Evolutionary conservation across 2,329 filamentous ascomycete genomes (phyloP), one percentile per base, ranked within the genome.

Genomic region (Phyllachora maydis): DNA sequence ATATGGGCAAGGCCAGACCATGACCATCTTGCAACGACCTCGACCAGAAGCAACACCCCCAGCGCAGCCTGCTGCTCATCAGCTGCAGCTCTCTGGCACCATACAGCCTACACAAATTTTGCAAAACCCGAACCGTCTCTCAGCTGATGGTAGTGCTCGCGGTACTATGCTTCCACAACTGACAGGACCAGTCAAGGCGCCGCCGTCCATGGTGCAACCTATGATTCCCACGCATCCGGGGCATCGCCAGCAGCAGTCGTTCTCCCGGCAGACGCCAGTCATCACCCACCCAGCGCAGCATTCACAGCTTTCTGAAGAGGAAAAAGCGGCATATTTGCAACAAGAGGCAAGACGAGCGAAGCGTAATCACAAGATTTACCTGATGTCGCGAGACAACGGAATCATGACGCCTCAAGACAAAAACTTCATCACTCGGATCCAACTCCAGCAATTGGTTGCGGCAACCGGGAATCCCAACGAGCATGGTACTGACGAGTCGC

Each of bases 391-490:
- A 50, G 82, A 91, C 38, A 98, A 98, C 40, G 88, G 88, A 13
- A 53, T 98, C 30, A 98, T 98, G 88, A 98, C 88, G 4, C 88
- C 88, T 1, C 85, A 95, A 42, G 88, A 98, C 50, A 98, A 98
- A 59, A 98, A 93, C 45, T 98, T 95, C 49, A 92, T 98, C 35
- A 95, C 88, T 4, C 72, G 88, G 11, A 98, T 98, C 33, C 88
- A 98, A 45, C 61, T 98, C 24, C 88, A 98, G 50, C 88, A 98
- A 44, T 64, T 98, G 17, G 79, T 98, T 25, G 72, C 85, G 8
- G 83, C 88, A 6, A 91, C 82, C 13, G 85, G 85, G 7, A 88
- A 82, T 38, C 65, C 82, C 4, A 73, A 73, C 25, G 82, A 91
- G 31, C 64, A 72, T 21, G 75, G 74, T 21, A 67, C 70, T 1